Percentiles rank a stretch among this genome's conserved stretches.
Conservation (phyloP, 441 rosid species). For the Raphanus hybrid region DNA sequence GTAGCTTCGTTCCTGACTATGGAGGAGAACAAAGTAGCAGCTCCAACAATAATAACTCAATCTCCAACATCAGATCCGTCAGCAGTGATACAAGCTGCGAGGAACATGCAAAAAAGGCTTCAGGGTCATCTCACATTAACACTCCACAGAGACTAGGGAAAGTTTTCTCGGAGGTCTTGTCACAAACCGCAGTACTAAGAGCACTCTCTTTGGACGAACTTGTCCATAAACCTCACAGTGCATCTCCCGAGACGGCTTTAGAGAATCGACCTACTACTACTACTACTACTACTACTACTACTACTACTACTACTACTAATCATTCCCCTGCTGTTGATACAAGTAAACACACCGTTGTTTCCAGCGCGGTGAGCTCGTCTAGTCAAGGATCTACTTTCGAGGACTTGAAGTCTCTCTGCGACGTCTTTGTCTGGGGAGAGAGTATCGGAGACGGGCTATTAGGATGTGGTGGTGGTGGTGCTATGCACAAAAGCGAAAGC, state of each 20-base stretch:
- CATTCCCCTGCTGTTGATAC: conserved; percentile 40
- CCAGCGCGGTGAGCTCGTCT: conserved; percentile 57
- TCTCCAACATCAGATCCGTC: conserved; percentile 48
- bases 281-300: conserved; percentile 30
- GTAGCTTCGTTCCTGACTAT: conserved; percentile 45
- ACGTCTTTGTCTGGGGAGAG: conserved; percentile 64
- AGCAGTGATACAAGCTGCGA: conserved; percentile 53
- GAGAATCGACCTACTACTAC: conserved; percentile 39
- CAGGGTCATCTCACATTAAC: conserved; percentile 44
- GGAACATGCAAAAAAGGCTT: conserved; percentile 47
- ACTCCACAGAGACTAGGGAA: conserved; percentile 54
- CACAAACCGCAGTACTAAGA: conserved; percentile 50
- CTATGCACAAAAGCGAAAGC: conserved; percentile 41
- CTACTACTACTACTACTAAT: conserved; percentile 22
- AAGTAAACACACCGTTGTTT: conserved; percentile 36
- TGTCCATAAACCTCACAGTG: conserved; percentile 40
- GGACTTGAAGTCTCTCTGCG: conserved; percentile 54
- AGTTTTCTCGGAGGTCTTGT: conserved; percentile 62
- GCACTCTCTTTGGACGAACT: conserved; percentile 48
- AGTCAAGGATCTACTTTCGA: conserved; percentile 53
- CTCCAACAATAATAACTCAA: conserved; percentile 38
- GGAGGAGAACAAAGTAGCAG: conserved; percentile 44
- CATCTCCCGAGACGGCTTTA: conserved; percentile 36
- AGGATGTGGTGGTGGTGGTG: conserved; percentile 30
- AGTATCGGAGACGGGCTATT: conserved; percentile 48